A percentile compares a stretch with the other conserved stretches of the same genome.
Evolutionary conservation across 176 grass and related monocot species (phyloP).

Genomic region (Lolium perenne): DNA sequence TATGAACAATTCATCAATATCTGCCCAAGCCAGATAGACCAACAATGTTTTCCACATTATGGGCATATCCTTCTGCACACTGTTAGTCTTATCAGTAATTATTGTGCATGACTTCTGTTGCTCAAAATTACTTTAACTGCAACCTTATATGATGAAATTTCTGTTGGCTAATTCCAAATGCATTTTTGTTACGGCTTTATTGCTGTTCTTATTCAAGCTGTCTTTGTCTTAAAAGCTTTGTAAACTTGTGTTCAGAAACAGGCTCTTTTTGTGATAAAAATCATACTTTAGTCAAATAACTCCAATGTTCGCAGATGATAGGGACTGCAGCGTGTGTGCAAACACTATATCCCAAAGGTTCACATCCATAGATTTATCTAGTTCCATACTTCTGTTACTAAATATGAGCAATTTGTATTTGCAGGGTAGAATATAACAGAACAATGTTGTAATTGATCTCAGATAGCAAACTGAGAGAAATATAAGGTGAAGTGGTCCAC

Average conservation of each 20-base stretch:
- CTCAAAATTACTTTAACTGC: neutral
- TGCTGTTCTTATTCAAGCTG: neutral
- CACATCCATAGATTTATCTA: neutral
- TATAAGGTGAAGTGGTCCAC: no score
- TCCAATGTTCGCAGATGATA: neutral
- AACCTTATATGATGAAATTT: neutral
- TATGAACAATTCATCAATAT: constrained; percentile 15
- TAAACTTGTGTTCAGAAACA: neutral
- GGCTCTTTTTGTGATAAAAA: neutral
- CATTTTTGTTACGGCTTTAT: neutral
- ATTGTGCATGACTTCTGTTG: constrained; percentile 9
- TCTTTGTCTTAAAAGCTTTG: neutral
- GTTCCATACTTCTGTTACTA: neutral
- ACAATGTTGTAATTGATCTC: neutral
- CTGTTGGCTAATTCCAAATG: neutral
- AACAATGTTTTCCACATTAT: neutral
- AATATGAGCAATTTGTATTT: neutral
- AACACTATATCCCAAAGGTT: neutral
- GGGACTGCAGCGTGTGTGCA: neutral
- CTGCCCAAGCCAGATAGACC: constrained; percentile 10
- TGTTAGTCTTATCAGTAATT: constrained; percentile 1
- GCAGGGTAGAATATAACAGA: neutral
- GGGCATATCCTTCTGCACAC: neutral
- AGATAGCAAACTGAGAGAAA: no score
- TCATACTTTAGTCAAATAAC: neutral